Evolutionary conservation across 306 rosid species (phyloP), one percentile per base, ranked within the genome.

Genomic region (Betula pendula): DNA sequence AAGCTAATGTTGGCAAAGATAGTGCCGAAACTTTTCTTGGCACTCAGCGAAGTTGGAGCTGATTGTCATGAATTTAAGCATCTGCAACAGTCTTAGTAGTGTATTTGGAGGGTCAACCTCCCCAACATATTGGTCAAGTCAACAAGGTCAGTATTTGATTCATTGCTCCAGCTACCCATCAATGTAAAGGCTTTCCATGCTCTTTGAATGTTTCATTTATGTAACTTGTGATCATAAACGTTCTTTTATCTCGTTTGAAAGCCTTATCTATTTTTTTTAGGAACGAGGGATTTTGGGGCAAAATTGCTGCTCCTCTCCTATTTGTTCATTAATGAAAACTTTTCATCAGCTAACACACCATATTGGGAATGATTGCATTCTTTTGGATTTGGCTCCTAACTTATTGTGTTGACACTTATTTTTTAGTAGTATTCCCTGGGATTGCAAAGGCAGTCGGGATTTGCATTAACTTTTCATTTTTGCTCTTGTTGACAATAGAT

Each of bases 1-100:
- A 96, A 93, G 92, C 79, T 96, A 89, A 93, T 93, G 97, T 85
- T 96, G 43, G 88, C 94, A 43, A 96, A 96, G 88, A 87, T 96
- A 77, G 79, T 85, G 79, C 96, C 98, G 0, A 96, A 88, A 89
- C 98, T 96, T 80, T 83, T 88, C 82, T 35, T 48, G 44, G 90
- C 97, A 16, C 74, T 96, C 65, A 79, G 74, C 59, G 96, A 81
- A 40, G 89, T 88, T 74, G 97, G 93, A 83, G 98, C 93, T 72
- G 90, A 89, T 77, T 96, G 97, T 63, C 89, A 86, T 38, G 93
- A 92, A 77, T 96, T 96, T 80, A 84, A 83, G 87, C 94, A 92
- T 84, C 87, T 96, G 77, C 91, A 87, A 77, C 92, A 89, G 82
- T 73, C 86, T 66, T 85, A 92, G 79, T 85, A 92, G 79, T 70